phyloP scores from a whole-genome alignment of 2,329 filamentous ascomycete species.

The Fusarium chaquense region DNA sequence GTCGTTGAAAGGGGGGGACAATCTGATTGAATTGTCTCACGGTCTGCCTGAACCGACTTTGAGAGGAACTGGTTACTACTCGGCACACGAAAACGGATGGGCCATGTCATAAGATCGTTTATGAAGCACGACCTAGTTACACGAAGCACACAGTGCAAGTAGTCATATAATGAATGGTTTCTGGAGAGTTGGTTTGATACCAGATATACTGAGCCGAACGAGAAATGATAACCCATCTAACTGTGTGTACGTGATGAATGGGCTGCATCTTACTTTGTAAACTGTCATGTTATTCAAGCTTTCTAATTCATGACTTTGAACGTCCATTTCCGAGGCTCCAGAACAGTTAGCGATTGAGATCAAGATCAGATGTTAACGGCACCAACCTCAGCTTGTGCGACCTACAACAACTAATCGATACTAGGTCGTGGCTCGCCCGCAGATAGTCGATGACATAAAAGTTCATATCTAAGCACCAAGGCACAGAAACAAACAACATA shows the following conservation, averaged over 20 bases:
- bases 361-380: conserved; percentile 1
- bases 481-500: not conserved
- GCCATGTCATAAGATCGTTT: not conserved
- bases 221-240: not conserved
- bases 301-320: conserved; percentile 20
- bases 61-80: not conserved
- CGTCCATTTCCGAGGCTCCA: conserved; percentile 31
- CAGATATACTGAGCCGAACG: conserved; percentile 7
- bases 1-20: not conserved
- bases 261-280: not conserved
- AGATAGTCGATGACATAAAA: not conserved
- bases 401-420: not conserved
- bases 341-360: conserved; percentile 7
- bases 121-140: not conserved
- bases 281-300: conserved; percentile 15
- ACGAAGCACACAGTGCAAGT: not conserved
- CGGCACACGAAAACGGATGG: not conserved
- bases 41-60: not conserved
- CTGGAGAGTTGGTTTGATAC: not conserved
- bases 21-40: not conserved
- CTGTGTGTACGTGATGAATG: not conserved
- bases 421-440: conserved; percentile 1
- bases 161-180: not conserved
- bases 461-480: not conserved
- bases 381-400: not conserved